Percentiles rank a stretch among this genome's conserved stretches.
Evolutionary conservation across 2,329 filamentous ascomycete genomes (phyloP).

Genomic region (Ophiosphaerella herpotricha): DNA sequence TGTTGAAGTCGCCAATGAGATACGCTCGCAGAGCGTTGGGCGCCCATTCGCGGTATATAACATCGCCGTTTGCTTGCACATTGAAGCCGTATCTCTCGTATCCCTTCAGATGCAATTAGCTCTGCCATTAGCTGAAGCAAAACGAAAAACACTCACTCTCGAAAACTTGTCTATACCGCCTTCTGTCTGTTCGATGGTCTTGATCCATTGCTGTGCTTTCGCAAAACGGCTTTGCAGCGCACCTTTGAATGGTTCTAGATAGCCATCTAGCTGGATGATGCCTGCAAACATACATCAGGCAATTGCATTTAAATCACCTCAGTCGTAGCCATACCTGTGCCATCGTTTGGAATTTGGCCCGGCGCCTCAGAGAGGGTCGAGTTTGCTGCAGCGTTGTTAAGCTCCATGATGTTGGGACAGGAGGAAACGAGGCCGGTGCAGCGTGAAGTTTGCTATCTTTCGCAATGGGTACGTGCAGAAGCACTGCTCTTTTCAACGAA

Average conservation of each 20-base stretch:
- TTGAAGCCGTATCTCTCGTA: constrained; percentile 86
- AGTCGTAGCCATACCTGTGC: constrained; percentile 62
- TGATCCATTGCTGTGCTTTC: constrained; percentile 85
- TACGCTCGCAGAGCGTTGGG: constrained; percentile 84
- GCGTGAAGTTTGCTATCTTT: constrained; percentile 19
- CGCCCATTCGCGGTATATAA: constrained; percentile 94
- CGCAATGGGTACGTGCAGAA: constrained; percentile 12
- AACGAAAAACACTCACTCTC: constrained; percentile 59
- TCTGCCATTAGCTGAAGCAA: neutral
- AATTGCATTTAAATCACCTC: constrained; percentile 4
- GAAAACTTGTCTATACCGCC: constrained; percentile 93
- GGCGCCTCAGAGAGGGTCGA: constrained; percentile 52
- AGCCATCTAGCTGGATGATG: constrained; percentile 85
- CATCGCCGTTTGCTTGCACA: constrained; percentile 78
- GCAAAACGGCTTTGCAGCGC: constrained; percentile 75
- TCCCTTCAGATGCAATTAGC: constrained; percentile 61
- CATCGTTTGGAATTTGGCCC: constrained; percentile 65
- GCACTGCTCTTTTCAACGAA: constrained; percentile 9
- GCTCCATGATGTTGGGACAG: constrained; percentile 36
- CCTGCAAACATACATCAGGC: constrained; percentile 59
- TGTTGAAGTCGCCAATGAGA: constrained; percentile 94
- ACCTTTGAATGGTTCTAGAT: constrained; percentile 82
- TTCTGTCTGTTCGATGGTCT: constrained; percentile 78
- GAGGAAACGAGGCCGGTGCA: constrained; percentile 11
- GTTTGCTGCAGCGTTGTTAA: constrained; percentile 54